Percentiles rank a stretch among this genome's conserved stretches.
Evolutionary conservation across 129 eudicot species (phyloP).

Genomic region (Apium graveolens): DNA sequence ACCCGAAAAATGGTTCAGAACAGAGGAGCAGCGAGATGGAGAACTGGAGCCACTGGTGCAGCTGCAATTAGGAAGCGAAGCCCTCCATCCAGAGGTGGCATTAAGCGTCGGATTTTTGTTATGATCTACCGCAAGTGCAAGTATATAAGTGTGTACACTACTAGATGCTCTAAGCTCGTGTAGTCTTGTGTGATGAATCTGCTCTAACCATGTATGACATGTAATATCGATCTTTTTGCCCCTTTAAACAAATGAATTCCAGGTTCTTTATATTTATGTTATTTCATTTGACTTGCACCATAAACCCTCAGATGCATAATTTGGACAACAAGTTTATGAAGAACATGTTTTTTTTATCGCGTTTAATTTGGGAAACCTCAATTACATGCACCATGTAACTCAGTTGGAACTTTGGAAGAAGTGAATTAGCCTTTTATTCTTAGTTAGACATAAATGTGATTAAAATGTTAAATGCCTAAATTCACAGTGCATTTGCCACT

Average conservation of each 20-base stretch:
- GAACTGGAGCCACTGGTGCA: neutral
- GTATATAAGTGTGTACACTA: neutral
- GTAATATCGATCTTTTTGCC: neutral
- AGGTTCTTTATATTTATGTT: neutral
- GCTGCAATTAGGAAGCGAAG: neutral
- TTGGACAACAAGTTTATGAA: neutral
- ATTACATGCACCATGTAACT: neutral
- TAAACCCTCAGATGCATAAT: neutral
- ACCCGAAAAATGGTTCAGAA: neutral
- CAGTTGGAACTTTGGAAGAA: neutral
- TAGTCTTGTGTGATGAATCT: neutral
- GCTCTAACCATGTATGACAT: neutral
- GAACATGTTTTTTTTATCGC: too few relatives aligned
- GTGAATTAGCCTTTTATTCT: too few relatives aligned
- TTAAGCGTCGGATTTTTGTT: slow-evolving; percentile 8
- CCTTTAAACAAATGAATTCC: neutral
- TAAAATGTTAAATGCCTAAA: neutral
- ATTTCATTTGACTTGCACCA: neutral
- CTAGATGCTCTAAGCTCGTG: neutral
- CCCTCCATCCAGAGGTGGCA: slow-evolving; percentile 6
- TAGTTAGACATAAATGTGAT: too few relatives aligned
- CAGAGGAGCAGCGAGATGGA: neutral
- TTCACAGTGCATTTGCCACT: neutral
- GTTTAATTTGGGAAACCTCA: too few relatives aligned
- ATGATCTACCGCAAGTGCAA: neutral